phyloP scores from a whole-genome alignment of 1,284 basidiomycete species.

The Cutaneotrichosporon cyanovorans region DNA sequence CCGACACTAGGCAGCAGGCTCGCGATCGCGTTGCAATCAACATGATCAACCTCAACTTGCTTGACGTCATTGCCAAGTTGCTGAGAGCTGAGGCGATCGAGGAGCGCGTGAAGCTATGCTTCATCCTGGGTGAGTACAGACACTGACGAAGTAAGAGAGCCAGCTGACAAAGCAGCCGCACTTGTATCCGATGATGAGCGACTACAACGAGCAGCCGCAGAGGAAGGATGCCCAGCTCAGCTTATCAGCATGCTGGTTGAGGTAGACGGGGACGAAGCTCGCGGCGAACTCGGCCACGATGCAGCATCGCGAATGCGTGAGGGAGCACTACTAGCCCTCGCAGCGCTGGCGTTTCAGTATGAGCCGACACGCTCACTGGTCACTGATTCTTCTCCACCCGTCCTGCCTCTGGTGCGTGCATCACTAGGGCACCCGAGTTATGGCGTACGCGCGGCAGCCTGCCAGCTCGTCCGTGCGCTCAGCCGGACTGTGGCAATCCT shows the following conservation, averaged over 20 bases:
- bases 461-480: constrained; percentile 73
- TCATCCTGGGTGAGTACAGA: constrained; percentile 54
- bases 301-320: constrained; percentile 34
- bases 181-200: constrained; percentile 62
- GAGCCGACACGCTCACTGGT: constrained; percentile 62
- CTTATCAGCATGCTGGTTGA: constrained; percentile 22
- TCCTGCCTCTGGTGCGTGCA: constrained; percentile 54
- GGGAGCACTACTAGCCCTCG: constrained; percentile 63
- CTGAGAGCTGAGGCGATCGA: constrained; percentile 28
- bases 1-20: constrained; percentile 21
- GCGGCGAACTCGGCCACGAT: constrained; percentile 47
- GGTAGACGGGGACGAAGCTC: constrained; percentile 54
- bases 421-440: constrained; percentile 58
- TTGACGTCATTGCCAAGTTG: constrained; percentile 29
- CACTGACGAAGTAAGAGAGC: no score
- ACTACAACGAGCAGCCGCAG: constrained; percentile 49
- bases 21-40: constrained; percentile 15
- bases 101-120: constrained; percentile 52
- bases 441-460: constrained; percentile 73
- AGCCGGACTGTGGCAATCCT: constrained; percentile 68
- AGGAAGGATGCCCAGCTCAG: constrained; percentile 26
- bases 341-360: constrained; percentile 60
- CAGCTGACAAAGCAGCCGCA: constrained; percentile 51
- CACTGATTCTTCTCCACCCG: constrained; percentile 50
- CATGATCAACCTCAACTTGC: constrained; percentile 15